Percentiles rank a stretch among this genome's conserved stretches.
Conservation (phyloP, 2,329 filamentous ascomycete species). For the Pezicula neosporulosa region DNA sequence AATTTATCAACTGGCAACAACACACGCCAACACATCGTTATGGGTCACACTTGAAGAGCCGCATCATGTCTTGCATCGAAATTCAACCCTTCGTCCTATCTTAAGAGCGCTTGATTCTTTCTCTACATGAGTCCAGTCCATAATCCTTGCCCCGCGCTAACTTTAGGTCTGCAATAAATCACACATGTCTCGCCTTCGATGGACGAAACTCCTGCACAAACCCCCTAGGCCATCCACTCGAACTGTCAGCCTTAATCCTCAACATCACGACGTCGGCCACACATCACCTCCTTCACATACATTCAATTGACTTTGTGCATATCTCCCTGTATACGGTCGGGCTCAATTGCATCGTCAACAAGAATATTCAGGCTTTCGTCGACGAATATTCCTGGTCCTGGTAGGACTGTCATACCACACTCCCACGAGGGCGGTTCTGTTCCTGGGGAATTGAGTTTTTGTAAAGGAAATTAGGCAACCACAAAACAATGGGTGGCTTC, state of each 20-base stretch:
- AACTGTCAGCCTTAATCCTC: constrained; percentile 30
- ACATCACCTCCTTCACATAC: constrained; percentile 27
- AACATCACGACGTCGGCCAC: constrained; percentile 28
- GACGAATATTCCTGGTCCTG: constrained; percentile 20
- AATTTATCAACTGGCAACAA: constrained; percentile 76
- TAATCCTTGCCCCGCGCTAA: constrained; percentile 30
- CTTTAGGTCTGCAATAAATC: constrained; percentile 53
- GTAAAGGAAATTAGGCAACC: constrained; percentile 19
- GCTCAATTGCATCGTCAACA: constrained; percentile 48
- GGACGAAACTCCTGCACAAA: constrained; percentile 34
- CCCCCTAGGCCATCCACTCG: constrained; percentile 28
- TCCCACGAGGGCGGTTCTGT: constrained; percentile 14
- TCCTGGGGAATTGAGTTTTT: constrained; percentile 15
- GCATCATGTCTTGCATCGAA: constrained; percentile 43
- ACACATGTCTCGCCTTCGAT: constrained; percentile 59
- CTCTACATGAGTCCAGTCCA: constrained; percentile 24
- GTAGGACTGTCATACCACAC: constrained; percentile 24
- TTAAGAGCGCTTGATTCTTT: constrained; percentile 25
- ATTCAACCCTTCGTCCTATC: constrained; percentile 35
- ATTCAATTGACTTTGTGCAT: constrained; percentile 28
- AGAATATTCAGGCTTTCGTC: constrained; percentile 19
- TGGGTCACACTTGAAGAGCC: constrained; percentile 66
- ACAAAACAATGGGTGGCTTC: constrained; percentile 53
- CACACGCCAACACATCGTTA: constrained; percentile 88
- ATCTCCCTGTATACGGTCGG: constrained; percentile 44